Percentiles rank a stretch among this genome's conserved stretches.
Conservation (phyloP, 805 yeast species). For the Candida ulmi region DNA sequence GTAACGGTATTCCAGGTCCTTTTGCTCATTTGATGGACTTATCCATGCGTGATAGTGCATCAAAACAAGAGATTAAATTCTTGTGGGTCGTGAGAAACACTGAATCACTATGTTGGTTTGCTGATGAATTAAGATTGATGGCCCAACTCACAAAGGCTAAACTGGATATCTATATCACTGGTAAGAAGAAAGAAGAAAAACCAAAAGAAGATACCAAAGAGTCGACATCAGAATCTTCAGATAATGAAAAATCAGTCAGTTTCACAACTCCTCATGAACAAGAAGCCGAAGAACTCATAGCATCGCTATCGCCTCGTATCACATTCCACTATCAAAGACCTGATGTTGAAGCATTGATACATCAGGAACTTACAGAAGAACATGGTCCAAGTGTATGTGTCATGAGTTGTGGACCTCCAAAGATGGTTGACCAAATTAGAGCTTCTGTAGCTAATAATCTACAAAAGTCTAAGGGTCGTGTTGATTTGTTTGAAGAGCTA, state of each 20-base stretch:
- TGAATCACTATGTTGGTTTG: constrained; percentile 43
- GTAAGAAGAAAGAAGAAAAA: constrained; percentile 8
- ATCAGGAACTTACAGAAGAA: constrained; percentile 29
- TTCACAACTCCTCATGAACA: not conserved
- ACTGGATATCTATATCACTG: constrained; percentile 33
- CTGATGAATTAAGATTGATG: constrained; percentile 34
- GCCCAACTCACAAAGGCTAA: constrained; percentile 19
- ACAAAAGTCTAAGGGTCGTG: constrained; percentile 36
- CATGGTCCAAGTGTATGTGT: constrained; percentile 40
- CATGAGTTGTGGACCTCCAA: constrained; percentile 58
- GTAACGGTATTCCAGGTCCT: constrained; percentile 50
- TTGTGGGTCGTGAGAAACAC: constrained; percentile 60
- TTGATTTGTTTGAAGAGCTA: constrained; percentile 70
- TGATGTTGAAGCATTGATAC: constrained; percentile 31
- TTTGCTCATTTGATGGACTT: constrained; percentile 34
- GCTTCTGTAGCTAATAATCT: constrained; percentile 35
- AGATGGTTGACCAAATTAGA: constrained; percentile 53
- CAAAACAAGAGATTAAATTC: constrained; percentile 36
- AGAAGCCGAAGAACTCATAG: not conserved
- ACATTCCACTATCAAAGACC: constrained; percentile 44
- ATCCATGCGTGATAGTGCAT: constrained; percentile 16
- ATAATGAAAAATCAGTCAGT: not conserved
- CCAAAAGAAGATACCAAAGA: constrained; percentile 4
- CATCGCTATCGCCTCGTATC: constrained; percentile 8
- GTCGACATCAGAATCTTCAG: not conserved